Base-by-base conservation (phyloP, 2,329 filamentous ascomycete species). In the Stemphylium beticola region DNA sequence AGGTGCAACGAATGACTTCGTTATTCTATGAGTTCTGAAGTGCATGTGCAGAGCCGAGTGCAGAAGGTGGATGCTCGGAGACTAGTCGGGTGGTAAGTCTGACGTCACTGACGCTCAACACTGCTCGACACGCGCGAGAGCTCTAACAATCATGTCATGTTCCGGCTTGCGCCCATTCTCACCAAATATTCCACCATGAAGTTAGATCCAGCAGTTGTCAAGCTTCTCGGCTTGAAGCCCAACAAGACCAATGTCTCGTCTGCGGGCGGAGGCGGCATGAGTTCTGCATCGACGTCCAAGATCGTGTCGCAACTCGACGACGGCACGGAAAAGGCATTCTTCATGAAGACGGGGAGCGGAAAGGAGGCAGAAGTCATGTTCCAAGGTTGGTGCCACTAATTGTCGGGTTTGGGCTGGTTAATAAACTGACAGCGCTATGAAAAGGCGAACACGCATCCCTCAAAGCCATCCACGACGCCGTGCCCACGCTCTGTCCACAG, bases 391-490 rank as follows among this genome's bases (percentile, higher is more conserved):
- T 9, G 10, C 11, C 24, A 4, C 1, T 14, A 17, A 24, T 22
- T 15, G 5, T 34, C 10, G 8, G 22, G 18, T 4, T 14, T 18
- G 31, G 50, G 18, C 34, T 32, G 48, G 24, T 17, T 40, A 33
- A 52, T 24, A 3, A 20, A 54, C 57, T 67, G 45, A 69, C 41
- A 43, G 29, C 22, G 11, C 22, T 15, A n/a, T 41, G 11, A 63
- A 33, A 44, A 85, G 91, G 93, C 56, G 93, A 97, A 76, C 88
- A 92, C 70, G 84, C 85, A 44, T 96, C 91, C 2, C 85, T 97
- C 49, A 93, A 92, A 69, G 90, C 92, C 49, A 90, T 98, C 62
- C 84, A 92, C 71, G 69, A 79, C 40, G 80, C 81, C 12, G 88
- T 95, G 0, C 89, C 92, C 1, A 83, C 83, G 29, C 84, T 97